These are phyloP conservation scores for Ammopiptanthus mongolicus DNA, from an alignment of 306 rosid species.

Conservation along the genomic window DNA sequence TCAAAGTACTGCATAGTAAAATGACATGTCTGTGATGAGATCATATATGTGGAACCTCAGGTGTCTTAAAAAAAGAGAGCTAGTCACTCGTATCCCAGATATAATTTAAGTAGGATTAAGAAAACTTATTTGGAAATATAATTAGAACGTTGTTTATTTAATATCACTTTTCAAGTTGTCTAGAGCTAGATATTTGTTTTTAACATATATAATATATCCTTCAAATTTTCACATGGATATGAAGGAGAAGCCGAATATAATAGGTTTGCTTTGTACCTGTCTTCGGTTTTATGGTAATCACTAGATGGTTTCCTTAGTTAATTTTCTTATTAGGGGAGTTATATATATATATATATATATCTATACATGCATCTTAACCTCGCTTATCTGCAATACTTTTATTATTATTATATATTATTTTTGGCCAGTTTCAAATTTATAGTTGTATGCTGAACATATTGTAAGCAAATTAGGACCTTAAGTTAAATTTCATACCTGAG, in stretches of 20 bases:
- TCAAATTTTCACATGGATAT: background rate
- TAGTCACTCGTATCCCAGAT: background rate
- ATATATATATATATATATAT: too few species aligned
- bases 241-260: background rate
- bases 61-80: background rate
- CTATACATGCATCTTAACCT: background rate
- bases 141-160: background rate
- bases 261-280: background rate
- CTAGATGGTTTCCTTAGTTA: background rate
- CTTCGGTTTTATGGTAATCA: background rate
- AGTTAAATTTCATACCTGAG: background rate
- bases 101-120: background rate
- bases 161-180: background rate
- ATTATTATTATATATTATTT: background rate
- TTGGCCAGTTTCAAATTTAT: background rate
- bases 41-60: background rate
- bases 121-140: constrained; percentile 6
- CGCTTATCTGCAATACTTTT: background rate
- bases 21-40: background rate
- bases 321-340: background rate
- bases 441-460: background rate
- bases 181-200: background rate
- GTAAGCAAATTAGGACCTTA: background rate
- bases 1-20: background rate
- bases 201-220: background rate